phyloP scores from a whole-genome alignment of 345 rosid genomes.

The Linum tenue region DNA sequence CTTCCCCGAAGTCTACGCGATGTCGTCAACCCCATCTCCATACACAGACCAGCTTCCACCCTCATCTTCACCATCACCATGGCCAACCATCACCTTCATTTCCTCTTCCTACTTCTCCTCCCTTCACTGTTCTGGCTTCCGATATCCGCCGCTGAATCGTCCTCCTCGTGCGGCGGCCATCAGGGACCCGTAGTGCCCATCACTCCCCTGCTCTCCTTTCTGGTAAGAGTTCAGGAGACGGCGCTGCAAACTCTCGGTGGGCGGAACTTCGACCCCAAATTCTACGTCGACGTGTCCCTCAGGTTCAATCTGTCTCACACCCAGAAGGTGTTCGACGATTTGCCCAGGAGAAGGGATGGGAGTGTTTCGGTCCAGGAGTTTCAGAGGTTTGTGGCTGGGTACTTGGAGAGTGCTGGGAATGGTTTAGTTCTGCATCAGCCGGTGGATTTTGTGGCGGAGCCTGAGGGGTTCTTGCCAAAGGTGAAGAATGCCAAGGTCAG shows the following conservation, averaged over 20 bases:
- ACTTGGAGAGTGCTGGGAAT: conserved; percentile 45
- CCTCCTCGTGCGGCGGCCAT: neutral
- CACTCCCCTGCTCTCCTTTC: conserved; percentile 43
- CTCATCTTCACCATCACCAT: neutral
- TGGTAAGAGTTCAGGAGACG: conserved; percentile 53
- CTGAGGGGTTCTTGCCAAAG: conserved; percentile 51
- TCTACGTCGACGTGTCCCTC: conserved; percentile 58
- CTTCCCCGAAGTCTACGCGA: neutral
- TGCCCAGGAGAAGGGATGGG: conserved; percentile 34
- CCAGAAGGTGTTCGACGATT: conserved; percentile 38
- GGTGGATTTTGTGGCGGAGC: conserved; percentile 53
- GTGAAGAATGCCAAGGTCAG: conserved; percentile 58
- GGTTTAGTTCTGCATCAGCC: conserved; percentile 51
- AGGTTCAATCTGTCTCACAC: conserved; percentile 36
- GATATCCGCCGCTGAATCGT: conserved; percentile 5
- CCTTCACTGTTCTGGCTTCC: neutral
- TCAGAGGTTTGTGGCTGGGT: conserved; percentile 14
- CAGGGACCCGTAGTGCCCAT: conserved; percentile 18
- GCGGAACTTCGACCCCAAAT: conserved; percentile 48
- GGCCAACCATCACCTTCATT: neutral
- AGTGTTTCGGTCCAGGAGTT: conserved; percentile 14
- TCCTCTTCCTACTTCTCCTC: neutral
- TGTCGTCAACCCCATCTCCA: neutral
- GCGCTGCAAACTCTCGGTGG: conserved; percentile 41
- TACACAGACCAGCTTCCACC: neutral